A percentile compares a stretch with the other conserved stretches of the same genome.
Conservation (phyloP, 768 basidiomycete genomes). For the Boletales sp. region DNA sequence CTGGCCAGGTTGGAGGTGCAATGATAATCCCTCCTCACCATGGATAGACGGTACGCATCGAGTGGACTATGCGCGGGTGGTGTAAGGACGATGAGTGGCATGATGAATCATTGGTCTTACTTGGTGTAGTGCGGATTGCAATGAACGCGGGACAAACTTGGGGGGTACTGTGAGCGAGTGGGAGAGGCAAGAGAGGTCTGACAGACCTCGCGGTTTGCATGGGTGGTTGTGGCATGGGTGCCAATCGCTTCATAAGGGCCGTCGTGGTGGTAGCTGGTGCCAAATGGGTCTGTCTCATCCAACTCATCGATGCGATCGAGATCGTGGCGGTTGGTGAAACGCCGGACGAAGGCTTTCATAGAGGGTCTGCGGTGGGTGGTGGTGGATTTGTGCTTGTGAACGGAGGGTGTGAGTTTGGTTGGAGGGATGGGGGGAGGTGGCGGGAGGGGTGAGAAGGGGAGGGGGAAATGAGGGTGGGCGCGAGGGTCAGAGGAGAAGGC, state of each 20-base stretch:
- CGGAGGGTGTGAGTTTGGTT: not conserved
- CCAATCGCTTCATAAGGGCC: slow-evolving; percentile 71
- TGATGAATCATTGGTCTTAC: slow-evolving; percentile 13
- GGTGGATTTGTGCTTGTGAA: not conserved
- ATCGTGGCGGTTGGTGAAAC: slow-evolving; percentile 22
- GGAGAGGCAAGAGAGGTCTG: not conserved
- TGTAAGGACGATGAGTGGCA: slow-evolving; percentile 6
- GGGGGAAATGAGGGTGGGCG: slow-evolving; percentile 40
- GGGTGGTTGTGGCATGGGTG: slow-evolving; percentile 4
- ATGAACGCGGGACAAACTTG: slow-evolving; percentile 14
- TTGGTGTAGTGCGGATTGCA: slow-evolving; percentile 8
- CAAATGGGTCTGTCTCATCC: slow-evolving; percentile 72
- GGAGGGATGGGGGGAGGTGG: not conserved
- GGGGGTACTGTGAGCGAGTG: slow-evolving; percentile 4
- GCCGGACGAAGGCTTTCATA: slow-evolving; percentile 28
- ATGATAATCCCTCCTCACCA: slow-evolving; percentile 34
- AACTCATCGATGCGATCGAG: slow-evolving; percentile 77
- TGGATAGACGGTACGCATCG: not conserved
- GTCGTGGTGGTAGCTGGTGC: slow-evolving; percentile 58
- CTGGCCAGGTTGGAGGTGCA: slow-evolving; percentile 55
- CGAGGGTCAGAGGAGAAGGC: slow-evolving; percentile 59
- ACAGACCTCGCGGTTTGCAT: slow-evolving; percentile 22
- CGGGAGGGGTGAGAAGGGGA: not conserved
- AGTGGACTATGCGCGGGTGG: slow-evolving; percentile 8
- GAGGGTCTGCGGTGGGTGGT: slow-evolving; percentile 7